Percentiles rank a stretch among this genome's conserved stretches.
phyloP scores from a whole-genome alignment of 768 basidiomycete species.

The Tephrocybe sp. region DNA sequence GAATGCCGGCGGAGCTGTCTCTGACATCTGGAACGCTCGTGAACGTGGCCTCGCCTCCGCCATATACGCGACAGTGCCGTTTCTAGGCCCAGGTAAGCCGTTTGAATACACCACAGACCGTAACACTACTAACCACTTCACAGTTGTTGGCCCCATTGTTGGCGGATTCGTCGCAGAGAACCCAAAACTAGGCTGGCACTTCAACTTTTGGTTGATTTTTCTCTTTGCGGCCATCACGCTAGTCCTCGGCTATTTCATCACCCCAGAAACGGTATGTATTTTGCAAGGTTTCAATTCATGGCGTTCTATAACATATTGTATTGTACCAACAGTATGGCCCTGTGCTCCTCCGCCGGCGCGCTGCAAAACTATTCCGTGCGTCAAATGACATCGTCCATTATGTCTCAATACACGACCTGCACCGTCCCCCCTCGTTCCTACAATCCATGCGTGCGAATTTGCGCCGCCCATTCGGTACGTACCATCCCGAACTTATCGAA shows the following conservation, averaged over 20 bases:
- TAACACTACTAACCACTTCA: not conserved
- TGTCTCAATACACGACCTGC: constrained; percentile 49
- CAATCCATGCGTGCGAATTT: constrained; percentile 50
- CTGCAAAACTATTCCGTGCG: constrained; percentile 38
- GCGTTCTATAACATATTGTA: not conserved
- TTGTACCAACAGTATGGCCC: constrained; percentile 62
- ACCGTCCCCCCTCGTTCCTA: constrained; percentile 39
- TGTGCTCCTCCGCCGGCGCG: constrained; percentile 56
- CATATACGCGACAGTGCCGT: constrained; percentile 59
- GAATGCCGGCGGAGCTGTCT: constrained; percentile 57
- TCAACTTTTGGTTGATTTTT: constrained; percentile 67
- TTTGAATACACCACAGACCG: not conserved
- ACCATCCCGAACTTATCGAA: constrained; percentile 1
- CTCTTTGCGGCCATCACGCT: constrained; percentile 49
- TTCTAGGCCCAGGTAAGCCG: constrained; percentile 52
- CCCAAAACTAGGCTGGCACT: constrained; percentile 53
- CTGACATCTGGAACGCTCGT: constrained; percentile 58
- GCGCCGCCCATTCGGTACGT: constrained; percentile 54
- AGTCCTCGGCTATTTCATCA: constrained; percentile 43
- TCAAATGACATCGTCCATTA: constrained; percentile 43
- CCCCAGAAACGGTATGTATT: constrained; percentile 56
- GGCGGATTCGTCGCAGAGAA: constrained; percentile 61
- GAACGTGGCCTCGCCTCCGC: constrained; percentile 62
- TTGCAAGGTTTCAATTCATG: not conserved
- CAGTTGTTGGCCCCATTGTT: constrained; percentile 67